Evolutionary conservation across 257 asterid species (phyloP), one percentile per base, ranked within the genome.

Genomic region (Primulina tabacum): DNA sequence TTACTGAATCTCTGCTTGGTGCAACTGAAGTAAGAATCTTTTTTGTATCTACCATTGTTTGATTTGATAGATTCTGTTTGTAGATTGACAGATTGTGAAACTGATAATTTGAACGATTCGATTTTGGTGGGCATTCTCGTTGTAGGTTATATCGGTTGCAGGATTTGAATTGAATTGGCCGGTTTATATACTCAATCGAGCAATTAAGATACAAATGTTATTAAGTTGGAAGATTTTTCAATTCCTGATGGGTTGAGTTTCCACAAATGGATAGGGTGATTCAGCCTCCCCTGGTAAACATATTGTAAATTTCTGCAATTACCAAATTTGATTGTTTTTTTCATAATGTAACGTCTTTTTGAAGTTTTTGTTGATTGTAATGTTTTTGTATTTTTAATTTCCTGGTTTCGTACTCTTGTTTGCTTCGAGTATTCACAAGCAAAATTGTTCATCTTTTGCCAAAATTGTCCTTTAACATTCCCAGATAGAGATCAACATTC

Each of bases 221-320:
- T 62, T 52, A 32, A 57, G 11, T 63, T 68, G 65, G 75, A 33
- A 59, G 32, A 47, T 26, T 69, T 70, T 69, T 33, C 18, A 65
- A 64, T 28, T 76, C 67, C 60, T 28, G 30, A 72, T 60, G 77
- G 76, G 70, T 62, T 47, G 65, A 34, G 20, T 62, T 28, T 61
- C 67, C 73, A 33, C 65, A 78, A 79, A 86, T 79, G 88, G 91
- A 86, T 37, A 76, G 91, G 68, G 81, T 58, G 73, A 79, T 86
- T 65, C 91, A 86, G 82, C 91, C 91, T 77, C 91, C 88, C 26
- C 81, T 86, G 91, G 91, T 86, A 86, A 76, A 65, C 58, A 35
- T 66, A 32, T 53, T 65, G 61, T 61, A 37, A 58, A 5, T 37
- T 60, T 55, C 52, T 59, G 60, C 68, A 47, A 35, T 26, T 64